A percentile compares a stretch with the other conserved stretches of the same genome.
Conservation (phyloP, 2,329 filamentous ascomycete species). For the Fusarium pininemorale region DNA sequence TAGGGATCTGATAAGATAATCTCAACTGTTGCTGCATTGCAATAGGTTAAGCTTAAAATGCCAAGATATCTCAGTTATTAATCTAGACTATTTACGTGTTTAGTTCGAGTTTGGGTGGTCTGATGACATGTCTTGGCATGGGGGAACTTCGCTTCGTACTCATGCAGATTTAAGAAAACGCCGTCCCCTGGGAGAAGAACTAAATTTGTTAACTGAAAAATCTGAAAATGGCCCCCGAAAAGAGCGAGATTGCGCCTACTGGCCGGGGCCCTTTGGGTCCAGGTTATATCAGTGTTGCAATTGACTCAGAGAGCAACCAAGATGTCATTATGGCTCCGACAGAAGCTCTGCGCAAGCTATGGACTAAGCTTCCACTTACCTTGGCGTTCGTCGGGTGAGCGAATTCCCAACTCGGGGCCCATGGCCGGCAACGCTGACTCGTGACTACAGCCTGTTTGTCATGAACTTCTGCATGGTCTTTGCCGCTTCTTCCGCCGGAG, state of each 20-base stretch:
- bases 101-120: background rate
- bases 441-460: background rate
- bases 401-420: background rate
- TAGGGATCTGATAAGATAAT: background rate
- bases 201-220: no score
- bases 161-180: background rate
- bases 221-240: background rate
- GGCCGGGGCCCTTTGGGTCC: background rate
- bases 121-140: background rate
- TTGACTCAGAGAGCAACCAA: background rate
- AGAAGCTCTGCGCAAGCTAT: background rate
- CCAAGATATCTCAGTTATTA: background rate
- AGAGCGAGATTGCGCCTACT: background rate
- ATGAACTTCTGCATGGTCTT: conserved; percentile 25
- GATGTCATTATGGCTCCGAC: background rate
- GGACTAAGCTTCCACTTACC: background rate
- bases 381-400: background rate
- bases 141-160: no score
- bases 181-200: accelerated
- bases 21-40: background rate
- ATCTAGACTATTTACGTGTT: background rate
- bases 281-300: background rate
- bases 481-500: conserved; percentile 12
- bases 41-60: background rate
- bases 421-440: background rate